Percentiles rank a stretch among this genome's conserved stretches.
Conservation (phyloP, 495 filamentous ascomycete species). For the Xylaria cubensis region DNA sequence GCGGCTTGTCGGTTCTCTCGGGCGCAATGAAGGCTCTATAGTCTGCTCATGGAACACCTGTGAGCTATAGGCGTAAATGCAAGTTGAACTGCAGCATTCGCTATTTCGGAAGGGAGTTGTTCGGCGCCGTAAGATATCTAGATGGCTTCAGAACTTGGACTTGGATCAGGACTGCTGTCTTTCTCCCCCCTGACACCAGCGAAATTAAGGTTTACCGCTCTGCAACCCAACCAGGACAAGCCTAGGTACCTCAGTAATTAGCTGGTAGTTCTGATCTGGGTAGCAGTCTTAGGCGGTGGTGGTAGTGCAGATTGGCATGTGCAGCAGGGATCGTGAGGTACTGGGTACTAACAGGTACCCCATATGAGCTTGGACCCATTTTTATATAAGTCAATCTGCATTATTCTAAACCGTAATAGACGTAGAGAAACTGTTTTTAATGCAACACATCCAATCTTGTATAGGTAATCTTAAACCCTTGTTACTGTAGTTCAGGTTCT, state of each 20-base stretch:
- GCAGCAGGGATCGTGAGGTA: background rate
- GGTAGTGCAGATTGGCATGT: background rate
- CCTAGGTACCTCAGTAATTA: background rate
- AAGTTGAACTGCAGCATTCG: background rate
- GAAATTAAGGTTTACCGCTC: conserved; percentile 6
- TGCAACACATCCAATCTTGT: too few relatives aligned
- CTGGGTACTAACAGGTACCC: too few relatives aligned
- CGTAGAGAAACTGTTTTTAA: too few relatives aligned
- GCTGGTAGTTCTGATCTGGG: too few relatives aligned
- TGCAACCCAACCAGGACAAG: conserved; percentile 8
- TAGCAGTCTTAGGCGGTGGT: background rate
- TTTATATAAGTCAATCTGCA: too few relatives aligned
- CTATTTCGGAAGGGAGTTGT: background rate
- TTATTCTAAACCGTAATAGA: too few relatives aligned
- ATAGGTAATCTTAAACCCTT: too few relatives aligned
- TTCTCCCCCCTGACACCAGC: background rate
- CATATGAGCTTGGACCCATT: too few relatives aligned
- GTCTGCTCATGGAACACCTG: background rate
- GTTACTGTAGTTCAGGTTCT: too few relatives aligned
- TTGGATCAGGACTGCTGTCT: background rate
- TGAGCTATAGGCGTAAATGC: background rate
- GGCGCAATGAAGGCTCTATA: background rate
- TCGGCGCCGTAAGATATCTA: background rate
- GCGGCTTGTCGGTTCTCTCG: background rate
- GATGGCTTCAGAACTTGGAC: background rate